Conservation (phyloP, 78 protist species). For the Planoprotostelium fungivorum region DNA sequence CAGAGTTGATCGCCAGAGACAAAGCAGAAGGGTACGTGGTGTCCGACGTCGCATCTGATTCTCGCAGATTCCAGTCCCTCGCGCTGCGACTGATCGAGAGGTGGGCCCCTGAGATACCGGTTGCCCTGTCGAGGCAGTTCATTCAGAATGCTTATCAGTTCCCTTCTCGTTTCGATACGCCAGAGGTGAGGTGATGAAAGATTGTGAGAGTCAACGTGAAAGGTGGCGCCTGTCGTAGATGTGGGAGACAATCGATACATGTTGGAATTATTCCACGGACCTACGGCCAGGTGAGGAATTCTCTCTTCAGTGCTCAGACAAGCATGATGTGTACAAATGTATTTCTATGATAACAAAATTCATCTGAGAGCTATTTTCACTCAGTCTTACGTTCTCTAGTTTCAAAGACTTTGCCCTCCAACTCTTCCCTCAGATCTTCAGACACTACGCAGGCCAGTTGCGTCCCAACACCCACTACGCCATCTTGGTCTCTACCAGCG, state of each 20-base stretch:
- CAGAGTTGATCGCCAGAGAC: background rate
- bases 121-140: background rate
- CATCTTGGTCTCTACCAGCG: constrained; percentile 32
- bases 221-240: background rate
- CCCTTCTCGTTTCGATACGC: background rate
- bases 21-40: background rate
- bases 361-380: too few relatives aligned
- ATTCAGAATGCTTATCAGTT: background rate
- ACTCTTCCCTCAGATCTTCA: constrained; percentile 21
- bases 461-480: background rate
- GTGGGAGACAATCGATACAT: background rate
- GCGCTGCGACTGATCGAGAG: background rate
- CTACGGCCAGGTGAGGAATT: constrained; percentile 17
- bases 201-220: too few relatives aligned
- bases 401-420: constrained; percentile 39
- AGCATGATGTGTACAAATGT: background rate
- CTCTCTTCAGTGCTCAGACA: too few relatives aligned
- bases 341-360: too few relatives aligned
- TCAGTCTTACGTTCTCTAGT: too few relatives aligned
- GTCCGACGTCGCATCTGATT: background rate
- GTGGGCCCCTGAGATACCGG: background rate
- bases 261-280: constrained; percentile 37
- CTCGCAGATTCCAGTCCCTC: background rate
- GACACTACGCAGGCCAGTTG: background rate
- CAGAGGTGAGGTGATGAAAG: background rate